A percentile compares a stretch with the other conserved stretches of the same genome.
These are phyloP conservation scores for Blumeria hordei DNA, from an alignment of 2,329 filamentous ascomycete species.

Conservation along the genomic window DNA sequence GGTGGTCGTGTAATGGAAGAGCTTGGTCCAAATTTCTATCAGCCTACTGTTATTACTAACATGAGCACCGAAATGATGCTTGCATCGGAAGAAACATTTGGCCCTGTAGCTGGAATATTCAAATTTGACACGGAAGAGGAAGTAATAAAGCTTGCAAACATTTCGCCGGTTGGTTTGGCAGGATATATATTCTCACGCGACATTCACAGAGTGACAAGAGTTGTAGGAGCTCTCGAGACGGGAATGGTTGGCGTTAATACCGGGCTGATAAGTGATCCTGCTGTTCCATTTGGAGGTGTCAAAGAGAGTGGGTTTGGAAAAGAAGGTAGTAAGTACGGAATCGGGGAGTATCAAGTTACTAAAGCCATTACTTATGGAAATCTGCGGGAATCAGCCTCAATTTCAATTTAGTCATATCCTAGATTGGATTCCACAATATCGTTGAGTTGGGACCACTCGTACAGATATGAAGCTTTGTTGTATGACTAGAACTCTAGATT, in stretches of 20 bases:
- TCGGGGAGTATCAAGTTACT: conserved; percentile 27
- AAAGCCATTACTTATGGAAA: conserved; percentile 30
- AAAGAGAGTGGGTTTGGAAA: conserved; percentile 31
- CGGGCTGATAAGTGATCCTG: conserved; percentile 31
- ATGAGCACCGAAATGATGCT: conserved; percentile 74
- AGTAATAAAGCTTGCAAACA: conserved; percentile 64
- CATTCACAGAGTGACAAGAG: conserved; percentile 31
- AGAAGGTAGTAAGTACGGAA: conserved; percentile 28
- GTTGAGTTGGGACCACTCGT: too few relatives aligned
- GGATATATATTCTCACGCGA: conserved; percentile 75
- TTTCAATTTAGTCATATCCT: not conserved
- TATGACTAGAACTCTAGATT: not conserved
- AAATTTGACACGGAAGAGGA: conserved; percentile 73
- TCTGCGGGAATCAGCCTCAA: conserved; percentile 18
- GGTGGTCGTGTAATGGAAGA: conserved; percentile 54
- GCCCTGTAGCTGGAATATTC: conserved; percentile 77
- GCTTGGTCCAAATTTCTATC: conserved; percentile 66
- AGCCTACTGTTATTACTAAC: conserved; percentile 68
- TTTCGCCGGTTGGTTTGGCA: conserved; percentile 63
- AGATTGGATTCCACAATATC: too few relatives aligned
- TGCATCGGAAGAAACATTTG: conserved; percentile 79
- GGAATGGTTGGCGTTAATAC: conserved; percentile 79
- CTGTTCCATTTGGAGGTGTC: conserved; percentile 30
- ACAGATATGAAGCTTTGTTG: not conserved
- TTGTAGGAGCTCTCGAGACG: conserved; percentile 50